Percentiles rank a stretch among this genome's conserved stretches.
phyloP scores from a whole-genome alignment of 345 rosid species.

The Eucalyptus regnans region DNA sequence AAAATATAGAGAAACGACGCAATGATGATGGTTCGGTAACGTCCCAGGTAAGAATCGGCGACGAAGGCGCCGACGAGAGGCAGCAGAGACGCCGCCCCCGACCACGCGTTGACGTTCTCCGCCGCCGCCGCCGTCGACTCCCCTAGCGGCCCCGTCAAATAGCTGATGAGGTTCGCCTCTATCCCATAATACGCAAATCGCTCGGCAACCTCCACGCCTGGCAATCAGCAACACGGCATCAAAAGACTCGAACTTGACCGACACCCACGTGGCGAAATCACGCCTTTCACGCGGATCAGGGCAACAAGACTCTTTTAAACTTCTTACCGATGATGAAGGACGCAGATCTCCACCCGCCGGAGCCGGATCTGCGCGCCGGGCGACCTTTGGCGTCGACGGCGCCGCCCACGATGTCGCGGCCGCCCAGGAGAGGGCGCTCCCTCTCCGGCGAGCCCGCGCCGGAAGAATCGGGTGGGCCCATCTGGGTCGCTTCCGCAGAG shows the following conservation, averaged over 20 bases:
- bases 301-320: neutral
- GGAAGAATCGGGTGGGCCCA: neutral
- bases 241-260: neutral
- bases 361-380: slow-evolving; percentile 2
- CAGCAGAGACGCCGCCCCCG: slow-evolving; percentile 20
- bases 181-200: slow-evolving; percentile 11
- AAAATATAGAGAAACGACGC: slow-evolving; percentile 30
- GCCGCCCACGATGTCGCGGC: neutral
- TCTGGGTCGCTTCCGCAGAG: neutral
- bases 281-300: neutral
- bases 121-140: slow-evolving; percentile 11
- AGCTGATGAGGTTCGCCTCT: slow-evolving; percentile 4
- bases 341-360: slow-evolving; percentile 20
- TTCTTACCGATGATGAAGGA: slow-evolving; percentile 12
- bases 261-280: neutral
- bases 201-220: slow-evolving; percentile 12
- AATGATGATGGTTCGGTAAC: slow-evolving; percentile 26
- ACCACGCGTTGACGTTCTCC: slow-evolving; percentile 9
- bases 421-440: neutral
- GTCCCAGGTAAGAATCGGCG: slow-evolving; percentile 33
- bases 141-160: slow-evolving; percentile 5
- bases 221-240: neutral
- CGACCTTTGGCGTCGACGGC: slow-evolving; percentile 1
- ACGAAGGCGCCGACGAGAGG: slow-evolving; percentile 35
- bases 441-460: neutral